Conservation (phyloP, 139 green algal genomes). For the Spirogloea muscicola region DNA sequence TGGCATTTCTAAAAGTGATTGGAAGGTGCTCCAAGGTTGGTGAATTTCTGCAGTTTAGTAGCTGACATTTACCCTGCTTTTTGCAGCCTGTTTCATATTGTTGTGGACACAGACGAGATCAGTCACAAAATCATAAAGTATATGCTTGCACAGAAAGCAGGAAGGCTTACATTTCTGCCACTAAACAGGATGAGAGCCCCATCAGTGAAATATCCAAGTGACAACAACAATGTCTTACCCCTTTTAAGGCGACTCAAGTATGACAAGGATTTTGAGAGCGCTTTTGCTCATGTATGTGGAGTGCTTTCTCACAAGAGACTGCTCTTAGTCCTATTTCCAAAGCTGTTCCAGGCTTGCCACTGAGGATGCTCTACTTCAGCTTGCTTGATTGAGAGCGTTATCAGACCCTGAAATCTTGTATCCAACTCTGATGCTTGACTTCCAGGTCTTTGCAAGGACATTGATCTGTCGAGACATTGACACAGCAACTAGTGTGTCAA, state of each 20-base stretch:
- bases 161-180: conserved; percentile 90
- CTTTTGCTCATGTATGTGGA: conserved; percentile 62
- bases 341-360: background rate
- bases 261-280: conserved; percentile 57
- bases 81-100: conserved; percentile 65
- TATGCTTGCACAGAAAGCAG: conserved; percentile 64
- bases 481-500: conserved; percentile 41
- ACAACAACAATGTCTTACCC: conserved; percentile 65
- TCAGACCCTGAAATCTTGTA: too few species aligned
- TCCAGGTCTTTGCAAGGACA: conserved; percentile 50
- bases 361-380: background rate
- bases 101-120: conserved; percentile 78
- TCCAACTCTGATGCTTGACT: background rate
- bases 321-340: too few species aligned
- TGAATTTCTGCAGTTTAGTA: too few species aligned
- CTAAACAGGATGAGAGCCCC: conserved; percentile 68
- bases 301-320: too few species aligned
- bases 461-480: conserved; percentile 55
- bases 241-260: conserved; percentile 71
- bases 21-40: too few species aligned
- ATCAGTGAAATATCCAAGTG: conserved; percentile 25
- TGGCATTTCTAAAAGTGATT: too few species aligned
- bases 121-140: conserved; percentile 64
- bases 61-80: too few species aligned
- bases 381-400: background rate